Base-by-base conservation (phyloP, 768 basidiomycete genomes). In the Boletus eberwhitei region DNA sequence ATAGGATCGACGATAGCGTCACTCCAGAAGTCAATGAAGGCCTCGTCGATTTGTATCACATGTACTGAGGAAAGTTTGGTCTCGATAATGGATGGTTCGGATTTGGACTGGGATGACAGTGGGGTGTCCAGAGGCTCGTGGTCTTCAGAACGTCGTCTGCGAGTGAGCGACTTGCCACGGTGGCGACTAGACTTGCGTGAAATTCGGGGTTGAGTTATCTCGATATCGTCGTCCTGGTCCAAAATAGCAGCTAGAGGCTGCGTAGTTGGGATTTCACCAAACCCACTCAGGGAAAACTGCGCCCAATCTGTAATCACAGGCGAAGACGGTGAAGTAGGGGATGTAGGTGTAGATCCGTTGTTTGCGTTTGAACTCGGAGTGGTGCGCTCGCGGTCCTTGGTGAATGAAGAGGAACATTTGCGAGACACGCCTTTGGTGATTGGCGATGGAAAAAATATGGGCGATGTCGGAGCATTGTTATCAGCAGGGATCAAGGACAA, bases 1-100 rank as follows among this genome's bases (percentile, higher is more conserved):
- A 89, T 78, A 17, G 87, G 82, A 62, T 92, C 89, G 16, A 85
- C 72, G 32, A 90, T 64, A 2, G 87, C 79, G 62, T 92, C 89
- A 48, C 77, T 79, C 88, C 88, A 91, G 65, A 90, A 90, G 67
- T 92, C 89, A 50, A 90, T 71, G 66, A 92, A 91, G 1, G 88
- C 87, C 62, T 91, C 89, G 62, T 92, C 90, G 12, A 92, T 64
- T 55, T 83, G 78, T n/a, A 84, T 71, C 35, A 81, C 59, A 9
- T 62, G 61, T 8, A 70, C 61, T 2, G 69, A 69, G 14, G 75
- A 71, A 12, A 85, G 68, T 9, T 71, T 67, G 0, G 77, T 76
- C 21, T 77, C 73, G 56, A 70, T 4, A 21, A 68, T 48, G 39
- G 53, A 45, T 4, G 52, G 6, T 32, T 57, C 64, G 5, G 22